These are phyloP conservation scores for Plasmodium adleri DNA, from an alignment of 169 alveolate species.

Conservation along the genomic window DNA sequence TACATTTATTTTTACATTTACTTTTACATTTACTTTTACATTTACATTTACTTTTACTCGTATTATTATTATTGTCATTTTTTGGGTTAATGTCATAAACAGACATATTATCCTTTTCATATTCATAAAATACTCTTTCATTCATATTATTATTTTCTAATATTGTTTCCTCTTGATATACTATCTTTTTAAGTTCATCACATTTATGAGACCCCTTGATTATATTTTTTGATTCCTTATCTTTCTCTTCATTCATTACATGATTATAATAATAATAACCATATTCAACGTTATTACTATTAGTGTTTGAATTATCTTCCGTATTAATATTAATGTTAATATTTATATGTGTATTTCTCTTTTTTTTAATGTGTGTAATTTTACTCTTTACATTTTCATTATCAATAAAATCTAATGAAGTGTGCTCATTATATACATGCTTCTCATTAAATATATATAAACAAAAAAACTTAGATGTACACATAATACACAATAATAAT, in stretches of 20 bases:
- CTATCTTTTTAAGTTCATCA: too few species aligned
- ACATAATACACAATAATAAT: conserved; percentile 40
- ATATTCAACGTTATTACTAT: too few species aligned
- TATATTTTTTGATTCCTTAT: too few species aligned
- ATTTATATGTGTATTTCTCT: background rate
- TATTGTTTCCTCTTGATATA: too few species aligned
- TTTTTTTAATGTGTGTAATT: background rate
- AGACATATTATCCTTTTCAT: background rate
- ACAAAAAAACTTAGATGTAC: conserved; percentile 54
- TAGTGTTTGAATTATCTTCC: too few species aligned
- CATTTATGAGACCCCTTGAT: too few species aligned
- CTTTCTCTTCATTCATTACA: too few species aligned
- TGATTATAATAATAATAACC: too few species aligned
- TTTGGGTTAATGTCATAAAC: background rate
- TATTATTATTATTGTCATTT: background rate
- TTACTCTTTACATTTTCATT: background rate
- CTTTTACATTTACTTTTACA: background rate
- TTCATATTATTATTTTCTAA: too few species aligned
- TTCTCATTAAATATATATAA: conserved; percentile 53
- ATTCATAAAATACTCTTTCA: too few species aligned
- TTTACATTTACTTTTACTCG: background rate
- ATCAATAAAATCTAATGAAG: too few species aligned
- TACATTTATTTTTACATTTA: background rate
- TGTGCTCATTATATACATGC: background rate
- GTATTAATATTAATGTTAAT: too few species aligned